Conservation (phyloP, 176 grass and related monocot genomes). For the Cenchrus fungigraminus region DNA sequence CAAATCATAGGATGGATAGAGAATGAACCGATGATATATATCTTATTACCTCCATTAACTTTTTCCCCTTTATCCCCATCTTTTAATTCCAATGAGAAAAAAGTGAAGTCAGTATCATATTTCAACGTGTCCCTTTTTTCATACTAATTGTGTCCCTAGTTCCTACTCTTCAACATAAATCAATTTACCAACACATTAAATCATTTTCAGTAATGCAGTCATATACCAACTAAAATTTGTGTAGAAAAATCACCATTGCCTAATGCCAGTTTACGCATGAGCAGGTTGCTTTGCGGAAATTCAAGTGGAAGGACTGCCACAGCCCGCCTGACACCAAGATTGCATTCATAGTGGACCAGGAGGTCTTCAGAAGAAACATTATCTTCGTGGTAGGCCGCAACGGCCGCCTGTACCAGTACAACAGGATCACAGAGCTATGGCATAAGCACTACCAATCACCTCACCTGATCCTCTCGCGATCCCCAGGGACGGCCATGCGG, state of each 20-base stretch:
- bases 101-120: background rate
- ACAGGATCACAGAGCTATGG: conserved; percentile 94
- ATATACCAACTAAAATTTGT: background rate
- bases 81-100: background rate
- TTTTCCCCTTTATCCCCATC: background rate
- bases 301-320: conserved; percentile 97
- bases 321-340: conserved; percentile 74
- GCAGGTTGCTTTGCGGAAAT: conserved; percentile 75
- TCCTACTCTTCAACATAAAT: background rate
- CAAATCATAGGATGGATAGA: background rate
- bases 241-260: background rate
- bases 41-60: background rate
- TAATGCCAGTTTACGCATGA: conserved; percentile 1
- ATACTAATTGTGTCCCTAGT: background rate
- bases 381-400: conserved; percentile 77
- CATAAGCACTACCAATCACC: conserved; percentile 92
- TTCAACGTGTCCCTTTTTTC: background rate
- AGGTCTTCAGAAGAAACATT: conserved; percentile 80
- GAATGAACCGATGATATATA: background rate
- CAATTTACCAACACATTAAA: background rate
- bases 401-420: conserved; percentile 84
- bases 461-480: conserved; percentile 78
- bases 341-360: conserved; percentile 93
- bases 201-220: background rate
- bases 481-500: conserved; percentile 80